Base-by-base conservation (phyloP, 108 stramenopile species). In the Skeletonema tropicum region DNA sequence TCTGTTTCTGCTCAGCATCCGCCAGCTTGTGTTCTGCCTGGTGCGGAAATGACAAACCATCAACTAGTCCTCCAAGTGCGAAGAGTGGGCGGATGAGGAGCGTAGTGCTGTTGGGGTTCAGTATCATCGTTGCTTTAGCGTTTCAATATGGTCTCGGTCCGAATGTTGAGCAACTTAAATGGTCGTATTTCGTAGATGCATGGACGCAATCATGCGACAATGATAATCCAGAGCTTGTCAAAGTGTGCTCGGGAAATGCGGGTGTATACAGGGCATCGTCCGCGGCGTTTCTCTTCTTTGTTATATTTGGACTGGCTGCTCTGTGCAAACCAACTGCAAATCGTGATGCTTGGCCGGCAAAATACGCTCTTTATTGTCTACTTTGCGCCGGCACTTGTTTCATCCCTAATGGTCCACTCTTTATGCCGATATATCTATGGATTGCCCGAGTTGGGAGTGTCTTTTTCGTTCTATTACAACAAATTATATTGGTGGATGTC, bases 41-140 rank as follows among this genome's bases (percentile, higher is more conserved):
- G 74, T 91, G 88, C 48, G 94, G 94, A 13, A 95, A 93, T 61
- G 94, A 95, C 81, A 95, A 95, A 64, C 83, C 90, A 26, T 93
- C 92, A 26, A 74, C 83, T 10, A 60, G 82, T 14, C 84, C 91
- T 4, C 92, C 92, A 0, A 77, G 89, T 41, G 87, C 87, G 2
- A 83, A 79, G 5, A 93, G 92, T 19, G 93, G 97, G 57, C 87
- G 95, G 11, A 93, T 91, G 77, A 78, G 91, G 48, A 88, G 87
- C 23, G 91, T 90, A 9, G 46, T 89, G 8, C 75, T 95, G 13
- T 74, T 95, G 19, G 63, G 89, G 3, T 31, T 93, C 11, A 76
- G 87, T 33, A 77, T 93, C 45, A 75, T 66, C 12, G 49, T 96
- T 10, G 75, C 91, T 19, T 76, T 96, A 5, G 68, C 81, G 3